Base-by-base conservation (phyloP, 1,284 basidiomycete genomes). In the Irpex lacteus region DNA sequence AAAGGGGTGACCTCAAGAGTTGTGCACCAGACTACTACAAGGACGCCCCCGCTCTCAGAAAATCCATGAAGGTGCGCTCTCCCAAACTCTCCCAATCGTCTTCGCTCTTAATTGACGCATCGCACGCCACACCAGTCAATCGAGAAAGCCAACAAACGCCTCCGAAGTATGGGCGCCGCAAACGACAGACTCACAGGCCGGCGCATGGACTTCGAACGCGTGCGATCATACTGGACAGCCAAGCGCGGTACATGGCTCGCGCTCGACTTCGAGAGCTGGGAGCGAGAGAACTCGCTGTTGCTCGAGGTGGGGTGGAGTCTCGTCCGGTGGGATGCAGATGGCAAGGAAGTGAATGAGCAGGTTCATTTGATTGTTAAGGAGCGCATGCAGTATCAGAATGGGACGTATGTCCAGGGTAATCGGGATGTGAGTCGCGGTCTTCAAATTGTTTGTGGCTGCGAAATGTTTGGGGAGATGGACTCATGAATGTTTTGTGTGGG, bases 221-320 rank as follows among this genome's bases (percentile, higher is more conserved):
- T 87, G 19, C 84, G 90, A n/a, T 75, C 79, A 0, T 79, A 87
- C 57, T 93, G 87, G 86, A 74, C 75, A 0, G 80, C 81, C 61
- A 84, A 85, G 69, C 78, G 74, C 40, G 90, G 89, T 38, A 82
- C 84, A 7, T 94, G 90, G 89, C 82, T 84, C 69, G 85, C 91
- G 11, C 75, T 93, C 59, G 92, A 94, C 74, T 89, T 94, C 68
- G 92, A 94, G 74, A 83, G 82, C 9, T 94, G 90, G 90, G 92
- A 94, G 71, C 77, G 77, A 62, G 89, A 92, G 40, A 89, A 92
- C 69, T 83, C 74, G 0, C 66, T 88, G 21, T 78, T 92, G 68
- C 92, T 89, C 32, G 91, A 94, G 72, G 88, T 91, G 68, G 91
- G 91, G n/a, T 93, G 84, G 81, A 85, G 85, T 67, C 71, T 78